A percentile compares a stretch with the other conserved stretches of the same genome.
phyloP scores from a whole-genome alignment of 2,329 filamentous ascomycete genomes.

The Clonostachys sp. region DNA sequence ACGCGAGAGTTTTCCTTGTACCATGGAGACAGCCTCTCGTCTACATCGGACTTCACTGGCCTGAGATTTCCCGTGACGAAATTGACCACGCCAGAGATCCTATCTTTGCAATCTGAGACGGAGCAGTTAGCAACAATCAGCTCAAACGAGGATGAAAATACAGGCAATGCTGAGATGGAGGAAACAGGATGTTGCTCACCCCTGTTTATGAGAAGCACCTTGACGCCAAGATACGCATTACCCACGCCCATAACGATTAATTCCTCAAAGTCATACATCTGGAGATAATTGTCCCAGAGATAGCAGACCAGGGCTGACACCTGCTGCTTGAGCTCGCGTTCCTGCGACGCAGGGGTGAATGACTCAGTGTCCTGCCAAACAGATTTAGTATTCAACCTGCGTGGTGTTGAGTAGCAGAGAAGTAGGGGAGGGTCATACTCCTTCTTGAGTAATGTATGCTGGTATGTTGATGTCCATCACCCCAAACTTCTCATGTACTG shows the following conservation, averaged over 20 bases:
- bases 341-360: constrained; percentile 36
- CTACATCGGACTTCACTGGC: constrained; percentile 73
- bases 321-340: constrained; percentile 48
- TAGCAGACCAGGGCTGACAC: constrained; percentile 76
- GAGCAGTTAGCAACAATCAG: constrained; percentile 6
- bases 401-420: too few species aligned
- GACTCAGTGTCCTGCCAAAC: constrained; percentile 37
- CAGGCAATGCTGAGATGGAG: background rate
- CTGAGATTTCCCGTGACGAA: constrained; percentile 77
- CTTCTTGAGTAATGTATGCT: constrained; percentile 62
- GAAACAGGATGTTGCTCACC: constrained; percentile 37
- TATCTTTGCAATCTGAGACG: constrained; percentile 54
- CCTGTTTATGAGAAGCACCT: constrained; percentile 73
- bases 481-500: constrained; percentile 68
- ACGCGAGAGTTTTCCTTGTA: constrained; percentile 79
- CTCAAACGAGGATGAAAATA: background rate
- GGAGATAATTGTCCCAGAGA: constrained; percentile 96
- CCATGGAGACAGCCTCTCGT: constrained; percentile 71
- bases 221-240: constrained; percentile 80
- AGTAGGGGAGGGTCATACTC: constrained; percentile 33
- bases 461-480: constrained; percentile 93
- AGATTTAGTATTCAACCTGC: too few species aligned
- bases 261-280: constrained; percentile 66
- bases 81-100: constrained; percentile 69
- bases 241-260: constrained; percentile 86